These are phyloP conservation scores for Alternaria ventricosa DNA, from an alignment of 2,329 filamentous ascomycete species.

Conservation along the genomic window DNA sequence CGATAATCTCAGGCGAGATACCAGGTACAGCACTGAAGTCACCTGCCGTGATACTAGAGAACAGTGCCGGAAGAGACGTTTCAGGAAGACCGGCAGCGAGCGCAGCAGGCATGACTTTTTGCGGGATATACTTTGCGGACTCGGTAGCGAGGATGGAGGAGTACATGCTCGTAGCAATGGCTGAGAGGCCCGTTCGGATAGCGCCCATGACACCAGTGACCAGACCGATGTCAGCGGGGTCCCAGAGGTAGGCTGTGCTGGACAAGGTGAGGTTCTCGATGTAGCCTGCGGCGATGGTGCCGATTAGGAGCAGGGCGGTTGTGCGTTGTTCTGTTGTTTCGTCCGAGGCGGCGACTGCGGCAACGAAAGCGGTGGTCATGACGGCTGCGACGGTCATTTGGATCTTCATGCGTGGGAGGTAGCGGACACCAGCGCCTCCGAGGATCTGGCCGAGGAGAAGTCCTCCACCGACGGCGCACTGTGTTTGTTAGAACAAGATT, in stretches of 20 bases:
- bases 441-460: slow-evolving; percentile 41
- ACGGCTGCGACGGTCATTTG: slow-evolving; percentile 39
- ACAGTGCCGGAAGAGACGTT: slow-evolving; percentile 27
- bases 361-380: slow-evolving; percentile 35
- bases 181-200: slow-evolving; percentile 35
- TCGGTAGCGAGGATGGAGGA: slow-evolving; percentile 40
- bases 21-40: slow-evolving; percentile 35
- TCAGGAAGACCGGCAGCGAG: slow-evolving; percentile 32
- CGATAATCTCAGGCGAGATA: slow-evolving; percentile 33
- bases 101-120: slow-evolving; percentile 35
- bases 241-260: slow-evolving; percentile 38
- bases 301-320: slow-evolving; percentile 32
- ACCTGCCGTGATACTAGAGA: slow-evolving; percentile 30
- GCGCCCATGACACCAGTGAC: slow-evolving; percentile 40
- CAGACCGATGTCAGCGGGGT: slow-evolving; percentile 42
- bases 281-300: slow-evolving; percentile 36
- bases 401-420: slow-evolving; percentile 38
- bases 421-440: slow-evolving; percentile 38
- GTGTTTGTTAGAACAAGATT: slow-evolving; percentile 6
- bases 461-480: slow-evolving; percentile 43
- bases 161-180: slow-evolving; percentile 39
- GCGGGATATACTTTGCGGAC: slow-evolving; percentile 32
- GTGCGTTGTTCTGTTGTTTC: slow-evolving; percentile 25
- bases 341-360: slow-evolving; percentile 29
- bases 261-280: slow-evolving; percentile 41